Conservation (phyloP, 352 stramenopile genomes). For the Globisporangium okanoganense region DNA sequence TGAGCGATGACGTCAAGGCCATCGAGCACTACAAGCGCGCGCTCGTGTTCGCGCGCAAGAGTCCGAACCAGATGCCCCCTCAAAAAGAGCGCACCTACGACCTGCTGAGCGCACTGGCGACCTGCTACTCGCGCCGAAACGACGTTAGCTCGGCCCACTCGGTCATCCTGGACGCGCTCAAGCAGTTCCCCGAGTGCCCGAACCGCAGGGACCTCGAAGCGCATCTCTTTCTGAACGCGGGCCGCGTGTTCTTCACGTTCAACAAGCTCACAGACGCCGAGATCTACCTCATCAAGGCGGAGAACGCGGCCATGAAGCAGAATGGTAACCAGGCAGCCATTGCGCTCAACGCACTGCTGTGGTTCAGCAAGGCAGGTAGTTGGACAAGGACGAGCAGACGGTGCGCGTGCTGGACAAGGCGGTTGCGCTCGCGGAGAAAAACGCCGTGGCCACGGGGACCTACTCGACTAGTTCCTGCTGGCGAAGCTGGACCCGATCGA, state of each 20-base stretch:
- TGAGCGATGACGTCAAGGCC: slow-evolving; percentile 49
- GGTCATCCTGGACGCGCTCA: slow-evolving; percentile 48
- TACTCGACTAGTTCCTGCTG: slow-evolving; percentile 44
- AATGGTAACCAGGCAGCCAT: slow-evolving; percentile 25
- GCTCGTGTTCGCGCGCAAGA: slow-evolving; percentile 34
- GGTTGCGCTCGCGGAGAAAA: slow-evolving; percentile 18
- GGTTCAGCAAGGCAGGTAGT: slow-evolving; percentile 46
- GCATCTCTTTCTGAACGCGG: slow-evolving; percentile 53
- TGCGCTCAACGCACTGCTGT: slow-evolving; percentile 41
- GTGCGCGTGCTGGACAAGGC: slow-evolving; percentile 16
- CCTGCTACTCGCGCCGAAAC: slow-evolving; percentile 47
- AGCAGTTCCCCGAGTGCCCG: slow-evolving; percentile 37
- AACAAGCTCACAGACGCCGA: slow-evolving; percentile 45
- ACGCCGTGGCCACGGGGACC: slow-evolving; percentile 25
- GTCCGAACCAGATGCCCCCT: slow-evolving; percentile 21
- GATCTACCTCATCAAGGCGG: slow-evolving; percentile 33
- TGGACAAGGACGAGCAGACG: slow-evolving; percentile 20
- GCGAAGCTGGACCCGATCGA: slow-evolving; percentile 46
- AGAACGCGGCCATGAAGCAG: slow-evolving; percentile 24
- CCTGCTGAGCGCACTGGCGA: slow-evolving; percentile 46
- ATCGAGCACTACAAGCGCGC: slow-evolving; percentile 63
- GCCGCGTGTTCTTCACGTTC: slow-evolving; percentile 51
- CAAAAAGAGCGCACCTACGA: slow-evolving; percentile 58
- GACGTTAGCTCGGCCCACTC: slow-evolving; percentile 51
- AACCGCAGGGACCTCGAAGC: slow-evolving; percentile 37